Evolutionary conservation across 768 basidiomycete genomes (phyloP).

Genomic region (Lactarius trivialis): DNA sequence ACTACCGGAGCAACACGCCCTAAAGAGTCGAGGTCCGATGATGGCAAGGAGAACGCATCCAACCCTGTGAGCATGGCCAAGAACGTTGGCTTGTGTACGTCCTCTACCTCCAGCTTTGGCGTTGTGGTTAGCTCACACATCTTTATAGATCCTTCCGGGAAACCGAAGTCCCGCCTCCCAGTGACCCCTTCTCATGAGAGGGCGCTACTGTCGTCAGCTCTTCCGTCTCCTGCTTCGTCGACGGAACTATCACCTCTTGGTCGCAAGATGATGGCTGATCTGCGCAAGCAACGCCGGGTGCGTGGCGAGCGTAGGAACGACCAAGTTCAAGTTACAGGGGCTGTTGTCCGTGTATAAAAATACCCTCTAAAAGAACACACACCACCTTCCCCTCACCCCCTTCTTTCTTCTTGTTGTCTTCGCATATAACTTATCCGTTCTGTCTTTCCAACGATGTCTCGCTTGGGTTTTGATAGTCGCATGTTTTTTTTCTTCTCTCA

Average conservation of each 20-base stretch:
- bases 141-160: conserved; percentile 2
- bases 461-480: not conserved
- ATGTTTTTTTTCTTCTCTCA: not conserved
- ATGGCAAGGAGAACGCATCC: conserved; percentile 18
- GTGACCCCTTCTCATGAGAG: conserved; percentile 42
- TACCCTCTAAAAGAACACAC: not conserved
- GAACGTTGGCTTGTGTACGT: conserved; percentile 1
- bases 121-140: not conserved
- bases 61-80: not conserved
- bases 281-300: conserved; percentile 38
- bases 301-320: conserved; percentile 14
- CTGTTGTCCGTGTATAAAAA: conserved; percentile 3
- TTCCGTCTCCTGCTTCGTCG: conserved; percentile 61
- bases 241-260: conserved; percentile 68
- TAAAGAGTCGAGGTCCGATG: not conserved
- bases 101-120: not conserved
- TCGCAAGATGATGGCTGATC: conserved; percentile 58
- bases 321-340: conserved; percentile 7
- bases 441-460: not conserved
- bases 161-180: conserved; percentile 26
- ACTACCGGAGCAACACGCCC: not conserved
- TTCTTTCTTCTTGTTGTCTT: not conserved
- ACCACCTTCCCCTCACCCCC: not conserved
- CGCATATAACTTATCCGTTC: conserved; percentile 17
- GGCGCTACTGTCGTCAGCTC: conserved; percentile 33